Conservation (phyloP, 306 rosid genomes). For the Cicer yamashitae region DNA sequence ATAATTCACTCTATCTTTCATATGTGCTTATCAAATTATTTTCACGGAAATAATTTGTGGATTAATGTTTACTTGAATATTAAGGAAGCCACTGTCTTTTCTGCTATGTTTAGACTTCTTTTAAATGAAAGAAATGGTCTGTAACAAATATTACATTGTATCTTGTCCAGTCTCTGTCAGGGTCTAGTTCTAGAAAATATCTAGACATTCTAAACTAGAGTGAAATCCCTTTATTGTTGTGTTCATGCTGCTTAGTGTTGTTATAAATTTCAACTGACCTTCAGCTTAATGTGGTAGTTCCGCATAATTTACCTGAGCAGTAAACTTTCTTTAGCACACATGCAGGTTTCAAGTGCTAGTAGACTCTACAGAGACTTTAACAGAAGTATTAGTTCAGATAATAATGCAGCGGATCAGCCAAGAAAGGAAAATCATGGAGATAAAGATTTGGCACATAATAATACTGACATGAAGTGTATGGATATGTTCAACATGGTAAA, state of each 20-base stretch:
- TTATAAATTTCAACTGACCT: conserved; percentile 33
- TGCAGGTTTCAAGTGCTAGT: conserved; percentile 63
- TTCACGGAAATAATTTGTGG: conserved; percentile 21
- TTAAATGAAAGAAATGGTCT: conserved; percentile 25
- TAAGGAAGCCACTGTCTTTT: conserved; percentile 14
- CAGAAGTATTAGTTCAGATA: conserved; percentile 49
- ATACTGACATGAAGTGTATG: conserved; percentile 42
- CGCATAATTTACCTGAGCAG: conserved; percentile 52
- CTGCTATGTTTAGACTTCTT: conserved; percentile 15
- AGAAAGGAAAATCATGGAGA: conserved; percentile 45
- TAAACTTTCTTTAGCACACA: conserved; percentile 66
- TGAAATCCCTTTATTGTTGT: conserved; percentile 26
- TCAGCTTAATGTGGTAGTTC: conserved; percentile 29
- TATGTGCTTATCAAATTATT: conserved; percentile 11
- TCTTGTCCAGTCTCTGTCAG: conserved; percentile 24
- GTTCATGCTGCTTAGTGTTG: conserved; percentile 31
- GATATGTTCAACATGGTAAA: conserved; percentile 48
- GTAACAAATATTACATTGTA: conserved; percentile 26
- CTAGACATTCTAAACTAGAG: conserved; percentile 20
- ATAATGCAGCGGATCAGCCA: conserved; percentile 45
- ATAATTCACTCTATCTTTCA: conserved; percentile 29
- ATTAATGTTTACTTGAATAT: conserved; percentile 28
- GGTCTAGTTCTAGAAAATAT: conserved; percentile 31
- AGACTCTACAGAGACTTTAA: conserved; percentile 52
- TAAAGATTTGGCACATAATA: conserved; percentile 38